Evolutionary conservation across 257 asterid genomes (phyloP).

Genomic region (Forsythia suspensa): DNA sequence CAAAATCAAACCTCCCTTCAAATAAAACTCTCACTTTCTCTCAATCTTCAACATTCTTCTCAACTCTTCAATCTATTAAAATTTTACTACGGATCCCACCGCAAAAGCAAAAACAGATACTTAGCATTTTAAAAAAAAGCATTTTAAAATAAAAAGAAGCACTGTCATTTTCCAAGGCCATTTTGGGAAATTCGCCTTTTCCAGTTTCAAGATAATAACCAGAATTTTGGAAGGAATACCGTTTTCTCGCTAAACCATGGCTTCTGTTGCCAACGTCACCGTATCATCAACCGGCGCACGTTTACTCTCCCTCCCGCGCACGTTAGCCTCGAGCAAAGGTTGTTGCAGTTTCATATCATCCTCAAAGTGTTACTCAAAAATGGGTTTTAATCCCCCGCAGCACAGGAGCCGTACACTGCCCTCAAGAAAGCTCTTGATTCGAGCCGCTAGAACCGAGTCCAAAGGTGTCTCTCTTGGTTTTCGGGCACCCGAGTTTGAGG

Average conservation of each 20-base stretch:
- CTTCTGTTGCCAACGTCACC: slow-evolving; percentile 51
- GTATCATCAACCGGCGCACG: slow-evolving; percentile 35
- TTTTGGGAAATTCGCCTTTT: too few species aligned
- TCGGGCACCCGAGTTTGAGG: slow-evolving; percentile 89
- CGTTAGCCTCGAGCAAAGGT: slow-evolving; percentile 10
- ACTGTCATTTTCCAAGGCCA: too few species aligned
- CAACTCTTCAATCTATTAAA: too few species aligned
- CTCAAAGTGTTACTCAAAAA: slow-evolving; percentile 35
- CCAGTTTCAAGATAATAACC: background rate
- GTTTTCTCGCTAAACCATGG: slow-evolving; percentile 35
- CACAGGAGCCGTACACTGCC: slow-evolving; percentile 29
- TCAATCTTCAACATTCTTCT: too few species aligned
- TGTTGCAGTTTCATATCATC: slow-evolving; percentile 28
- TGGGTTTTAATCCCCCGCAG: slow-evolving; percentile 37
- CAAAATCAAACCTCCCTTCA: too few species aligned
- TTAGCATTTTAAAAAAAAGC: too few species aligned
- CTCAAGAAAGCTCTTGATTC: slow-evolving; percentile 53
- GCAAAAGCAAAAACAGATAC: too few species aligned
- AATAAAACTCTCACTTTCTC: too few species aligned
- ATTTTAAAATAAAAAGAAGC: too few species aligned
- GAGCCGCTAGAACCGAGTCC: slow-evolving; percentile 86
- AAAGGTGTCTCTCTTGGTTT: slow-evolving; percentile 65
- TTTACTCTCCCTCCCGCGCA: slow-evolving; percentile 27
- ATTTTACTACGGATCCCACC: too few species aligned
- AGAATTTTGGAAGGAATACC: background rate